Evolutionary conservation across 306 rosid genomes (phyloP).

Genomic region (Prunus persica): DNA sequence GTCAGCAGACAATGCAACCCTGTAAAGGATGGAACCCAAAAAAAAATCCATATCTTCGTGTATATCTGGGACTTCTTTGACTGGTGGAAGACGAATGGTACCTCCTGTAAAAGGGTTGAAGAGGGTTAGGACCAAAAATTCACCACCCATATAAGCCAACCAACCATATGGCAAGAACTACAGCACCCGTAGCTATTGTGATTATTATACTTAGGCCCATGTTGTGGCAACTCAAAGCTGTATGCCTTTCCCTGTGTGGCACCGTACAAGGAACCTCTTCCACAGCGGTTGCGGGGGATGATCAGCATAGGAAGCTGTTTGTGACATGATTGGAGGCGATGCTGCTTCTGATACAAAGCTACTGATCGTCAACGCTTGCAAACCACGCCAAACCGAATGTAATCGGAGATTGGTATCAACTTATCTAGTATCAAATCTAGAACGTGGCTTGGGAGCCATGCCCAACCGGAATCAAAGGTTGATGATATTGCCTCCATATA

Average conservation of each 20-base stretch:
- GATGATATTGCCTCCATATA: neutral
- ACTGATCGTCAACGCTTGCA: slow-evolving; percentile 7
- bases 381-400: neutral
- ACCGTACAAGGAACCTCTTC: neutral
- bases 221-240: neutral
- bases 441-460: slow-evolving; percentile 3
- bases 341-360: neutral
- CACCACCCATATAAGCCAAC: neutral
- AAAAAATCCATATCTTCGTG: neutral
- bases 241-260: neutral
- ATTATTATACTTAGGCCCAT: neutral
- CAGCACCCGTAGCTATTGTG: neutral
- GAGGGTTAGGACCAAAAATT: neutral
- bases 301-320: slow-evolving; percentile 9
- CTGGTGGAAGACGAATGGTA: slow-evolving; percentile 2
- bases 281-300: neutral
- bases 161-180: neutral
- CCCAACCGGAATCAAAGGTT: neutral
- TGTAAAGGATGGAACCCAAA: neutral
- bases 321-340: slow-evolving; percentile 2
- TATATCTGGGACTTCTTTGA: neutral
- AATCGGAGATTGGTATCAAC: slow-evolving; percentile 1
- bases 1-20: neutral
- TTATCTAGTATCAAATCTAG: slow-evolving; percentile 9
- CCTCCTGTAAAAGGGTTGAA: neutral